These are phyloP conservation scores for Talaromyces amestolkiae DNA, from an alignment of 2,329 filamentous ascomycete species.

Conservation along the genomic window DNA sequence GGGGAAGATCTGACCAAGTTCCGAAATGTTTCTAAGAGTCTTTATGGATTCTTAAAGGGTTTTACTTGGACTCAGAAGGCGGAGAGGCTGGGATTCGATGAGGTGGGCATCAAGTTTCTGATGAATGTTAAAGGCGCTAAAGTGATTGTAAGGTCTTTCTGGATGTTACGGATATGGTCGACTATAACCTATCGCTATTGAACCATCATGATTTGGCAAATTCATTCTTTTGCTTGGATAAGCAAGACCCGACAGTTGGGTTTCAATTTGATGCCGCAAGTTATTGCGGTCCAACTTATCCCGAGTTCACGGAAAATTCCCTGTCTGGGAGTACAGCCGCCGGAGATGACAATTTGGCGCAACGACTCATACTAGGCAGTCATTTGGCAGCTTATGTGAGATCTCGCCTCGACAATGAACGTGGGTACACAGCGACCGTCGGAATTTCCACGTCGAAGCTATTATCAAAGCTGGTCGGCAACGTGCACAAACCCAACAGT, in stretches of 20 bases:
- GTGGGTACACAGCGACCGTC: conserved; percentile 82
- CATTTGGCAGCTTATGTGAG: conserved; percentile 77
- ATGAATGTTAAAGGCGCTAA: background rate
- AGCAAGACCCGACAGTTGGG: conserved; percentile 70
- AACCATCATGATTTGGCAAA: conserved; percentile 62
- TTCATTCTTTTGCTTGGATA: conserved; percentile 78
- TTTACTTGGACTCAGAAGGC: conserved; percentile 76
- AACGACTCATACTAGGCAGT: conserved; percentile 72
- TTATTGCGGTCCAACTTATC: conserved; percentile 64
- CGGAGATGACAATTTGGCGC: conserved; percentile 37
- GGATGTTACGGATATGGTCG: conserved; percentile 82
- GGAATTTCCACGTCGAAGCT: conserved; percentile 87
- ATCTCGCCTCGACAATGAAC: conserved; percentile 67
- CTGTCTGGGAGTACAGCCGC: background rate
- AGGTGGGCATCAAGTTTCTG: conserved; percentile 53
- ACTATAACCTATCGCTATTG: conserved; percentile 73
- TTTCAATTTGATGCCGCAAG: conserved; percentile 73
- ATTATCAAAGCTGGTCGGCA: conserved; percentile 79
- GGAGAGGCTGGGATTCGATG: conserved; percentile 86
- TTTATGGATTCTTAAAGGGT: conserved; percentile 69
- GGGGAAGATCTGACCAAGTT: conserved; percentile 86
- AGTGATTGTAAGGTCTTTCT: conserved; percentile 55
- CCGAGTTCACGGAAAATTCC: conserved; percentile 26
- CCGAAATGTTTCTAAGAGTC: conserved; percentile 76
- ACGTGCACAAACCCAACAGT: conserved; percentile 77